Conservation (phyloP, 2,329 filamentous ascomycete genomes). For the Atkinsonella hypoxylon region DNA sequence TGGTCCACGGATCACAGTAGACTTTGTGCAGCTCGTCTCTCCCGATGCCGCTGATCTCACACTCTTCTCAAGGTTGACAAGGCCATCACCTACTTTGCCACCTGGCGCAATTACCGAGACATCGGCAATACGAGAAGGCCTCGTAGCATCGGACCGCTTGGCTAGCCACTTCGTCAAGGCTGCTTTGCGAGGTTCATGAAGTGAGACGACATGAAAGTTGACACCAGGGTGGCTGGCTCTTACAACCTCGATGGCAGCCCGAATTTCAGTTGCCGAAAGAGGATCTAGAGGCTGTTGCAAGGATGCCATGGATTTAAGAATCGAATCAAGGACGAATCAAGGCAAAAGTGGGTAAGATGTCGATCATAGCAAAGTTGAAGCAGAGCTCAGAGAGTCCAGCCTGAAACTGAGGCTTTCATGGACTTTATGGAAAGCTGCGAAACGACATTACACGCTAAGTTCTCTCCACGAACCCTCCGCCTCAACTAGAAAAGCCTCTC, state of each 20-base stretch:
- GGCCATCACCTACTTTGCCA: conserved; percentile 67
- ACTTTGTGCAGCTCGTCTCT: conserved; percentile 68
- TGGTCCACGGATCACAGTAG: conserved; percentile 93
- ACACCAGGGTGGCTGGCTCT: conserved; percentile 52
- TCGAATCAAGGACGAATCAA: neutral
- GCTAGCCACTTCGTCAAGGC: conserved; percentile 72
- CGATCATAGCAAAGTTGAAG: neutral
- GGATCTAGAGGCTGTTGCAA: conserved; percentile 62
- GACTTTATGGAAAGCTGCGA: no score
- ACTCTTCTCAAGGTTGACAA: conserved; percentile 60
- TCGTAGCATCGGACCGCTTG: conserved; percentile 40
- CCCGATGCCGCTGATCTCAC: conserved; percentile 43
- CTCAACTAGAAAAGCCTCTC: no score
- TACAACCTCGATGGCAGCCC: conserved; percentile 52
- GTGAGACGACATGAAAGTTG: conserved; percentile 72
- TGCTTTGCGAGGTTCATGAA: conserved; percentile 71
- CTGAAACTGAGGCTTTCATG: no score
- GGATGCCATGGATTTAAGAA: neutral
- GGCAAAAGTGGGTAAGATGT: neutral
- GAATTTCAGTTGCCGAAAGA: conserved; percentile 60
- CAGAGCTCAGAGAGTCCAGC: no score
- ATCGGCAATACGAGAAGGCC: conserved; percentile 62
- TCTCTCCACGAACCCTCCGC: no score
- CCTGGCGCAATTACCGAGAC: conserved; percentile 66
- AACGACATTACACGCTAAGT: no score